These are phyloP conservation scores for Sarcodon aspratus DNA, from an alignment of 768 basidiomycete genomes.

Conservation along the genomic window DNA sequence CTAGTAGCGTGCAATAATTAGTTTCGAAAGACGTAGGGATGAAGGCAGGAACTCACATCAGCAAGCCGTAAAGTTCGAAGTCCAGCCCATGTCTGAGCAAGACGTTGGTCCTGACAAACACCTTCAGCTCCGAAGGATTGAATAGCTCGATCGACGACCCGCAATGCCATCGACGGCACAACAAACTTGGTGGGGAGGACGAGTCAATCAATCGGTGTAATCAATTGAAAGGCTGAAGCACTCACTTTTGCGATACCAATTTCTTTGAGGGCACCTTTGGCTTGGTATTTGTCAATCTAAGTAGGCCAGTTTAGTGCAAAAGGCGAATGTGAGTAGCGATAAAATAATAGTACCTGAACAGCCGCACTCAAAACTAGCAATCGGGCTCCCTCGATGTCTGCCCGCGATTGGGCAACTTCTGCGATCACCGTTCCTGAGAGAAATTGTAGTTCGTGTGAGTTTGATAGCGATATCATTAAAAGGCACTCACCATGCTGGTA, in stretches of 20 bases:
- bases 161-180: conserved; percentile 83
- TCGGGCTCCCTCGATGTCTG: conserved; percentile 84
- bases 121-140: conserved; percentile 97
- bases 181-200: conserved; percentile 53
- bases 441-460: not conserved
- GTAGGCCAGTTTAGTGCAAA: too few species aligned
- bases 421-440: conserved; percentile 70
- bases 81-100: conserved; percentile 69
- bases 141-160: conserved; percentile 89
- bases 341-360: conserved; percentile 43
- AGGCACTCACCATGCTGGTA: conserved; percentile 69
- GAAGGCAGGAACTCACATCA: conserved; percentile 41
- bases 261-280: conserved; percentile 94
- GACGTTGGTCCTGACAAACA: conserved; percentile 76
- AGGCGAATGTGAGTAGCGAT: not conserved
- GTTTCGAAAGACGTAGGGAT: not conserved
- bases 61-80: conserved; percentile 83
- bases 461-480: not conserved
- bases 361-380: conserved; percentile 90
- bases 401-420: conserved; percentile 85
- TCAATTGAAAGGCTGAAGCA: not conserved
- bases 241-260: conserved; percentile 93
- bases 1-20: conserved; percentile 21
- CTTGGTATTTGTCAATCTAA: conserved; percentile 81
- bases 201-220: not conserved